Evolutionary conservation across 495 filamentous ascomycete species (phyloP).

Genomic region (Annulohypoxylon stygium): DNA sequence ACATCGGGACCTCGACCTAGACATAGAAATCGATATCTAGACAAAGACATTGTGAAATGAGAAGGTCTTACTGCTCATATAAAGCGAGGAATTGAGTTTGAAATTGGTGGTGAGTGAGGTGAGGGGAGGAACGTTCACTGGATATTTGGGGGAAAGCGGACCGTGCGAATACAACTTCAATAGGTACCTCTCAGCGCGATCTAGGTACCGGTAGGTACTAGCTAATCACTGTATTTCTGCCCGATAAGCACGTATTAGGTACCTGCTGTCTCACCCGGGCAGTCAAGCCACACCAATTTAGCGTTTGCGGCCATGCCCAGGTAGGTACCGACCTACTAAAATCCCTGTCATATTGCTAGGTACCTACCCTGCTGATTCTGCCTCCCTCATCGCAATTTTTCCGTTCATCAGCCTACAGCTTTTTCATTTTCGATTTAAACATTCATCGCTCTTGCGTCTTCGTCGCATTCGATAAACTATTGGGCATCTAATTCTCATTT

Average conservation of each 20-base stretch:
- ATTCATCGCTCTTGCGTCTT: neutral
- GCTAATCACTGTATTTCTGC: neutral
- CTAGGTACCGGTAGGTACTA: neutral
- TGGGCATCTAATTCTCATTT: neutral
- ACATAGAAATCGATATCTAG: neutral
- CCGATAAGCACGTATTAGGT: neutral
- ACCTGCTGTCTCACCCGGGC: neutral
- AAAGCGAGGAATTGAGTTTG: neutral
- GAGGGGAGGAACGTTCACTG: neutral
- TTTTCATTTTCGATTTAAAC: neutral
- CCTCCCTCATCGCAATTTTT: neutral
- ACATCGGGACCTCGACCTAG: neutral
- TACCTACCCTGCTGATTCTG: neutral
- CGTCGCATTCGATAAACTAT: neutral
- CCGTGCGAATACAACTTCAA: neutral
- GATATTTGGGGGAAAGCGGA: neutral
- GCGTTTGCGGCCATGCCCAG: conserved; percentile 7
- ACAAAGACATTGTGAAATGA: neutral
- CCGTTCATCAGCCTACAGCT: neutral
- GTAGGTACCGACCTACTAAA: too few relatives aligned
- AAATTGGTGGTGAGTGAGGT: neutral
- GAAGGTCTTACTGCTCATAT: neutral
- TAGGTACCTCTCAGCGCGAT: neutral
- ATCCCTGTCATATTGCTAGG: neutral
- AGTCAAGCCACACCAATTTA: conserved; percentile 5